Percentiles rank a stretch among this genome's conserved stretches.
phyloP scores from a whole-genome alignment of 2,329 filamentous ascomycete genomes.

The Fusarium anguioides region DNA sequence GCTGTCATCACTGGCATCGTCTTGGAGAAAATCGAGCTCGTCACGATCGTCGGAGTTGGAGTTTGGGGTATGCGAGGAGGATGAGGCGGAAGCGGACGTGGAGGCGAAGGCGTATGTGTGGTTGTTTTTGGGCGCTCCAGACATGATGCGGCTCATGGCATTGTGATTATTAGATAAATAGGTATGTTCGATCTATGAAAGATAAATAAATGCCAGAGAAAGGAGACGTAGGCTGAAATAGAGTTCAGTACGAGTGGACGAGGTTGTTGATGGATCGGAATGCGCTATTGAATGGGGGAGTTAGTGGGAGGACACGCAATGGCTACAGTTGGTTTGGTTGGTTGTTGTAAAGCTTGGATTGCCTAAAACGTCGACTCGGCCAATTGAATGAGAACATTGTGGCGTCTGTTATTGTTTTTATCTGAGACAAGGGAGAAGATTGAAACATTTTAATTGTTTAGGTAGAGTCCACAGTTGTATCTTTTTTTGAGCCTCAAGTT shows the following conservation, averaged over 20 bases:
- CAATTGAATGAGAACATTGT: slow-evolving; percentile 15
- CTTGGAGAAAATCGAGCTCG: slow-evolving; percentile 58
- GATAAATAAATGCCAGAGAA: background rate
- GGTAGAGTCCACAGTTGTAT: too few species aligned
- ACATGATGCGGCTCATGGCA: slow-evolving; percentile 57
- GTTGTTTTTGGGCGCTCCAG: slow-evolving; percentile 52
- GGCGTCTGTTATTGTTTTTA: background rate
- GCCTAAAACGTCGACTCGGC: slow-evolving; percentile 25
- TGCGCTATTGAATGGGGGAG: background rate
- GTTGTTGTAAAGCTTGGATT: slow-evolving; percentile 9
- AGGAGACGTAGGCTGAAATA: background rate
- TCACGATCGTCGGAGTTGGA: slow-evolving; percentile 55
- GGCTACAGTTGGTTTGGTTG: slow-evolving; percentile 2
- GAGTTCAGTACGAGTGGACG: background rate
- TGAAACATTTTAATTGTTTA: slow-evolving; percentile 1
- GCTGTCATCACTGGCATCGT: slow-evolving; percentile 41
- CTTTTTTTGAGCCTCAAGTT: background rate
- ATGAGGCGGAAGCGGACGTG: slow-evolving; percentile 49
- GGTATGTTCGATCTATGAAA: slow-evolving; percentile 20
- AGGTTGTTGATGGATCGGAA: background rate
- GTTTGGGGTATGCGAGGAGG: slow-evolving; percentile 47
- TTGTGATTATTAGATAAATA: slow-evolving; percentile 49
- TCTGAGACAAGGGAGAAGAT: slow-evolving; percentile 6
- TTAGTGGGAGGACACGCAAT: slow-evolving; percentile 19
- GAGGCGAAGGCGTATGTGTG: slow-evolving; percentile 52